A percentile compares a stretch with the other conserved stretches of the same genome.
Evolutionary conservation across 768 basidiomycete species (phyloP).

Genomic region (Multifurca ochricompacta): DNA sequence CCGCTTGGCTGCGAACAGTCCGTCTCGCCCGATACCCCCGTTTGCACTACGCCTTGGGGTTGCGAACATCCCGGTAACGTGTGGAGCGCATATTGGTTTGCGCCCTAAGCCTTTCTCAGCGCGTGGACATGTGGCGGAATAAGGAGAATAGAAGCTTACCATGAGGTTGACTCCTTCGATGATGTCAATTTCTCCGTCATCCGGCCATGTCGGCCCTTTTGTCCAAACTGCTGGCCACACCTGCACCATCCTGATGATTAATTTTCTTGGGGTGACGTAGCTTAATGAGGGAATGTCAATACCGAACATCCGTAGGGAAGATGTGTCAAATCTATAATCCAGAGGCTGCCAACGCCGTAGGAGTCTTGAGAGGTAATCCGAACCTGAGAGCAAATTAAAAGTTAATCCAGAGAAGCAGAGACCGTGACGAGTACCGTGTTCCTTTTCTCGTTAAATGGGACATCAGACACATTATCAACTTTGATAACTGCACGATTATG

Average conservation of each 20-base stretch:
- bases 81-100: constrained; percentile 54
- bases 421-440: constrained; percentile 41
- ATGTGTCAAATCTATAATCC: constrained; percentile 40
- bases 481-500: constrained; percentile 61
- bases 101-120: background rate
- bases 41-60: constrained; percentile 26
- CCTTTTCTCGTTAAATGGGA: constrained; percentile 43
- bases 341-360: constrained; percentile 39
- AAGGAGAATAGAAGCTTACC: constrained; percentile 4
- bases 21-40: constrained; percentile 27
- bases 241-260: constrained; percentile 19
- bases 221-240: constrained; percentile 36
- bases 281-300: background rate
- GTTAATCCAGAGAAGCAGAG: background rate
- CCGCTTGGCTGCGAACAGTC: constrained; percentile 33
- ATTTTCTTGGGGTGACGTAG: background rate
- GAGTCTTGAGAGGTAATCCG: constrained; percentile 38
- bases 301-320: constrained; percentile 54
- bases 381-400: constrained; percentile 28
- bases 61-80: constrained; percentile 36
- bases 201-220: constrained; percentile 35
- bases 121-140: background rate
- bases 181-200: constrained; percentile 34
- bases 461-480: constrained; percentile 62
- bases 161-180: constrained; percentile 47